phyloP scores from a whole-genome alignment of 1,139 yeast genomes.

The Pichia sp. region DNA sequence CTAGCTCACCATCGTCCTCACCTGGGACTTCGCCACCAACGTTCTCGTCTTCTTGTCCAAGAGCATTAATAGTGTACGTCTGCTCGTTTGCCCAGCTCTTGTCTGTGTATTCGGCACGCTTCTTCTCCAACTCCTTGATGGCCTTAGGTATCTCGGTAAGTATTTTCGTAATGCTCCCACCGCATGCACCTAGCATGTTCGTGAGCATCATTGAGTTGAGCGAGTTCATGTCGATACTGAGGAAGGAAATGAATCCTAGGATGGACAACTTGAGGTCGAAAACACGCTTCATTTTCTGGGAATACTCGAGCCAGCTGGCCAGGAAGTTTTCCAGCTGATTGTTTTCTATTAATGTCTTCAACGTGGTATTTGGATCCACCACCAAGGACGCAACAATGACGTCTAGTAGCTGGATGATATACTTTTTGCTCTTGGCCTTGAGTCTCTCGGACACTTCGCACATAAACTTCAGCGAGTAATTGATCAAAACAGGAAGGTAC shows the following conservation, averaged over 20 bases:
- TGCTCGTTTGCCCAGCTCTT: slow-evolving; percentile 29
- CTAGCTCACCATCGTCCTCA: slow-evolving; percentile 27
- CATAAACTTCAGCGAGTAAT: slow-evolving; percentile 30
- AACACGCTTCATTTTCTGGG: slow-evolving; percentile 62
- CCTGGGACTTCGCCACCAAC: slow-evolving; percentile 41
- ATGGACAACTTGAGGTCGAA: slow-evolving; percentile 75
- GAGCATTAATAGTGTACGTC: slow-evolving; percentile 29
- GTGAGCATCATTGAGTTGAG: slow-evolving; percentile 28
- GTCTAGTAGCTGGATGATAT: slow-evolving; percentile 54
- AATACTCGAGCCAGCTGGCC: slow-evolving; percentile 58
- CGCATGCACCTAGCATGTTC: slow-evolving; percentile 37
- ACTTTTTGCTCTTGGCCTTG: slow-evolving; percentile 34
- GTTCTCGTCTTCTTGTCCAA: slow-evolving; percentile 35
- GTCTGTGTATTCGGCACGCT: slow-evolving; percentile 50
- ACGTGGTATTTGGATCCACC: slow-evolving; percentile 54
- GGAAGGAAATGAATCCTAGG: slow-evolving; percentile 59
- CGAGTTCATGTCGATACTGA: slow-evolving; percentile 30
- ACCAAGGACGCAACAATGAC: slow-evolving; percentile 65
- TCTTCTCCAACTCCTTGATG: slow-evolving; percentile 57
- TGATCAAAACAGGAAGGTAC: slow-evolving; percentile 41
- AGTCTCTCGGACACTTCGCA: slow-evolving; percentile 25
- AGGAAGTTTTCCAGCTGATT: slow-evolving; percentile 51
- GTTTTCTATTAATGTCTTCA: slow-evolving; percentile 48
- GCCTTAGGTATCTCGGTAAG: slow-evolving; percentile 68
- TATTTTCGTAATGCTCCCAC: slow-evolving; percentile 45